Base-by-base conservation (phyloP, 1,284 basidiomycete genomes). In the Cutaneotrichosporon dermatis region DNA sequence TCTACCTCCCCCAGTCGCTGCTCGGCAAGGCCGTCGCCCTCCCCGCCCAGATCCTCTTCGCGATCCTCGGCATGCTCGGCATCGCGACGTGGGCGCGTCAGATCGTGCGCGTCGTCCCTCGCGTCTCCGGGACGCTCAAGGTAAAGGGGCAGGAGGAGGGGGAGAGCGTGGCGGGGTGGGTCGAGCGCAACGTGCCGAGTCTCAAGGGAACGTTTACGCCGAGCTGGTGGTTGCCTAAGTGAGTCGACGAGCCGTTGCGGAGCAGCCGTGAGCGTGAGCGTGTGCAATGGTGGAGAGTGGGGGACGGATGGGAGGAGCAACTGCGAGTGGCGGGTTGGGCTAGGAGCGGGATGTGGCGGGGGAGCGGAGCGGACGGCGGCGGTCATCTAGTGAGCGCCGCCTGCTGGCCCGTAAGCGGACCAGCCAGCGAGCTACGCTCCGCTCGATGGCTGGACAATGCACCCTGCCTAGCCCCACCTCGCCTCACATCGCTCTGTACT, bases 161-260 rank as follows among this genome's bases (percentile, higher is more conserved):
- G 6, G 16, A 37, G n/a, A 51, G 49, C 39, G 55, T 71, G 41
- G 60, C 57, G 16, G 41, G 69, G 53, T 79, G 76, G 72, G 62
- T 79, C 4, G 54, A 62, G n/a, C 65, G 68, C 15, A 74, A 69
- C 59, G 74, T 75, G 16, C 71, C 73, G 1, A 74, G 71, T 49
- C 60, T 80, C 54, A 67, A 65, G 46, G 73, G 73, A 34, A 66
- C 63, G 4, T 80, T 78, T 61, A 74, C 62, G 39, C 78, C 79
- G 5, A 63, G 67, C 39, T 79, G 77, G 77, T 79, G 76, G 77
- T 60, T 78, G 39, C 71, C 74, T n/a, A 76, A 72, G 74, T 76
- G 58, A 66, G 75, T 67, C 25, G 25, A 25, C 25, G 25, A 25
- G 25, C 25, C 25, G 25, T 25, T 25, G 25, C 25, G 25, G 25